Conservation (phyloP, 202 grass and related monocot genomes). For the Hordeum pubiflorum region DNA sequence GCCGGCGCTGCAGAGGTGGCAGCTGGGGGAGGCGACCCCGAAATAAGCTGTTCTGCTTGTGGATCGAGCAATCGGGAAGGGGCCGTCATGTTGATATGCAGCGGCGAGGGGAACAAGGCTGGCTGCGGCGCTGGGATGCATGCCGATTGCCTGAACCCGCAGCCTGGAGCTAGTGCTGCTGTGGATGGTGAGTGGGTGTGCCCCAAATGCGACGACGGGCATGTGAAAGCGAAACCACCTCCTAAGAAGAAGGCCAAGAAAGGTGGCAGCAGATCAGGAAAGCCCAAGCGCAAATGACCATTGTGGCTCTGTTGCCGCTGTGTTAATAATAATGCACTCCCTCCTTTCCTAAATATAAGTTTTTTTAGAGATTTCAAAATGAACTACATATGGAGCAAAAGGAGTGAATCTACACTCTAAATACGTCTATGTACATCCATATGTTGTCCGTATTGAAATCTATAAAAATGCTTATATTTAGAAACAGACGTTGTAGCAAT, state of each 20-base stretch:
- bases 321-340: too few species aligned
- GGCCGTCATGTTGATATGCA: constrained; percentile 51
- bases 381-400: too few species aligned
- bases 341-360: too few species aligned
- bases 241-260: neutral
- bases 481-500: too few species aligned
- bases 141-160: too few species aligned
- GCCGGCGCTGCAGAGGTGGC: neutral
- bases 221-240: neutral
- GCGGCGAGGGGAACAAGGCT: constrained; percentile 14
- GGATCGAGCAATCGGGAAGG: constrained; percentile 41
- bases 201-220: neutral
- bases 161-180: neutral
- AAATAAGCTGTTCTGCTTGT: constrained; percentile 41
- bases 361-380: too few species aligned
- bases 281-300: neutral
- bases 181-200: neutral
- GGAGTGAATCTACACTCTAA: too few species aligned
- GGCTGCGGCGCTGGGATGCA: too few species aligned
- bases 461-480: too few species aligned
- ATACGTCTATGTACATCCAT: too few species aligned
- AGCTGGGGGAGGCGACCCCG: neutral
- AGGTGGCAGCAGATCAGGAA: neutral
- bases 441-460: too few species aligned
- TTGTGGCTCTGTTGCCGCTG: neutral